Evolutionary conservation across 495 filamentous ascomycete genomes (phyloP), one percentile per base, ranked within the genome.

Genomic region (Podospora anserina): DNA sequence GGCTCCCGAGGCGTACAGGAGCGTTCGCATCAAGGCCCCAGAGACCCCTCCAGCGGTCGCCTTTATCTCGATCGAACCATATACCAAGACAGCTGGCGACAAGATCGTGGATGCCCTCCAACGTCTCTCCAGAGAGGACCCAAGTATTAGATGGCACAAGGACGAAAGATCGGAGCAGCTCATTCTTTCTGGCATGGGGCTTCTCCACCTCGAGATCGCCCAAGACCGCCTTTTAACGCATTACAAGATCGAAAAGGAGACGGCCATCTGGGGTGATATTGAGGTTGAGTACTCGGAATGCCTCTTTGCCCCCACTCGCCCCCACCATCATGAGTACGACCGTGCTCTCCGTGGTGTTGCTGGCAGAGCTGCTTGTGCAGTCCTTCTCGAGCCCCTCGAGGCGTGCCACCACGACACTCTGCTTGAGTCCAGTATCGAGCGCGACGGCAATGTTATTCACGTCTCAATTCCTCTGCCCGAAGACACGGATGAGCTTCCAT

Each of bases 131-230:
- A 86, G 96, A 61, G 96, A 99, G 81, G 96, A 99, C 74, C 96
- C 96, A 20, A 96, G 92, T 77, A 80, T 99, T n/a, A 87, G 94
- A 27, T 88, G 97, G 74, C 89, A 82, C 60, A 80, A 90, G 23
- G 92, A 98, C 73, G 90, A 94, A 71, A 96, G 97, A 74, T 93
- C 92, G 0, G 95, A 94, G 1, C 94, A 97, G 71, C 97, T 93
- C 19, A 89, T 96, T 9, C 83, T 99, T 1, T 92, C 91, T 53
- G 96, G 96, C 13, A 99, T 99, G 96, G 96, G 96, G 3, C 92
- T 97, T 64, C 86, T 99, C n/a, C 96, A 99, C 77, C 87, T 99
- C 3, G 96, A 99, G 71, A 95, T 99, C 49, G 93, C 96, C 3
- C 83, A 90, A 30, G 92, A 98, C 78, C 85, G 94, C 23, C 87